Evolutionary conservation across 352 stramenopile species (phyloP).

Genomic region (Pythium dissotocum): DNA sequence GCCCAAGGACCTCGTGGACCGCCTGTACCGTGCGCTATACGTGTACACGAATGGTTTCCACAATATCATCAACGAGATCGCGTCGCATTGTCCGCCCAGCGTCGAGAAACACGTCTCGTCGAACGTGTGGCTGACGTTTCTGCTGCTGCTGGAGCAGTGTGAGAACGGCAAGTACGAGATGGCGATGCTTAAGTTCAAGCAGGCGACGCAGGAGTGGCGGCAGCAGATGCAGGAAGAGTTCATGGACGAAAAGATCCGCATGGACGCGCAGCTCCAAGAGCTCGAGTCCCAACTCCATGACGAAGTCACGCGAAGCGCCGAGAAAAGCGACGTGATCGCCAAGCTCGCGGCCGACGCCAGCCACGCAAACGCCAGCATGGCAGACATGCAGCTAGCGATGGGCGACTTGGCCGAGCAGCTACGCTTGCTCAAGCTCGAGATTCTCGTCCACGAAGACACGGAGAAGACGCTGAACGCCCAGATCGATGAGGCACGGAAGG

Average conservation of each 20-base stretch:
- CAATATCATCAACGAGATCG: conserved; percentile 83
- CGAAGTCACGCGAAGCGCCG: conserved; percentile 35
- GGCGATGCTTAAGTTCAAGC: conserved; percentile 86
- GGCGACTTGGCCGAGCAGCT: conserved; percentile 43
- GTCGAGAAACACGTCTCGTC: conserved; percentile 79
- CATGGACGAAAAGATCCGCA: conserved; percentile 34
- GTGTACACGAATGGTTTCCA: conserved; percentile 87
- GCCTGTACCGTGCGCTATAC: conserved; percentile 79
- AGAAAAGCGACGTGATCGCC: conserved; percentile 53
- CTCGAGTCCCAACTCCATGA: conserved; percentile 34
- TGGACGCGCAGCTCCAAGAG: conserved; percentile 38
- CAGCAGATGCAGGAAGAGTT: conserved; percentile 56
- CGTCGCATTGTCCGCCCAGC: conserved; percentile 57
- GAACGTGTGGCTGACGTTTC: conserved; percentile 78
- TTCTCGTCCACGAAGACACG: conserved; percentile 68
- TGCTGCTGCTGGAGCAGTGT: conserved; percentile 77
- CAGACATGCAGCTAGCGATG: conserved; percentile 40
- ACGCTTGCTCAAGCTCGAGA: conserved; percentile 62
- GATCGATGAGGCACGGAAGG: conserved; percentile 53
- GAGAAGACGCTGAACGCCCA: conserved; percentile 62
- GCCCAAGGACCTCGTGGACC: conserved; percentile 76
- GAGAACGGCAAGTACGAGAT: conserved; percentile 84
- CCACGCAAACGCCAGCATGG: conserved; percentile 39
- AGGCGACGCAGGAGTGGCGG: conserved; percentile 56
- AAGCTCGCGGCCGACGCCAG: conserved; percentile 49